Base-by-base conservation (phyloP, 2,329 filamentous ascomycete species). In the Pseudogymnoascus sp. region DNA sequence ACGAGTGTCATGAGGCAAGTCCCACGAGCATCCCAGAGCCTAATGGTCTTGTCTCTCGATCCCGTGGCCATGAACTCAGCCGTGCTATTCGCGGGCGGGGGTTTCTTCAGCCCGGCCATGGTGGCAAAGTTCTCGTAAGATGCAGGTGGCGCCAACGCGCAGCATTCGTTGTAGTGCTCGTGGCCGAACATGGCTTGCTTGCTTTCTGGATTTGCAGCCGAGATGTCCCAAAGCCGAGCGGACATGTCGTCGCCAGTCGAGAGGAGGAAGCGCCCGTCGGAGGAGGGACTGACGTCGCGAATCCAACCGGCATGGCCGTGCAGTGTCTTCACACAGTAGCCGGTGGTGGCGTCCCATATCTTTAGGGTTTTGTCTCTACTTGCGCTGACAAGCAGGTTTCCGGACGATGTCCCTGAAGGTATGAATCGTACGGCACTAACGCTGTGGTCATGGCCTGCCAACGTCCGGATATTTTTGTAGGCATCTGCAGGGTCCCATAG, bases 281-380 rank as follows among this genome's bases (percentile, higher is more conserved):
- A 80, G 1, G 90, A 94, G 0, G 91, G 90, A 16, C 81, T 83
- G 7, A 97, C 89, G 66, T 93, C 90, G 62, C 92, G 86, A n/a
- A 97, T 90, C 92, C 93, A 97, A 67, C 89, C 91, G 2, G 81
- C 81, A 69, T 97, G 92, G 1, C 92, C 91, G 30, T 85, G 82
- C 64, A 97, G 81, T n/a, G 92, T 96, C 73, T 90, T 91, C 43
- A 97, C 81, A 70, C 91, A 96, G 72, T 92, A 97, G 5, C 93
- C 92, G 0, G 91, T 97, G 28, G 89, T 91, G 25, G 93, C 89
- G 70, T 97, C 91, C 92, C 93, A 97, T 73, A 97, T 88, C 62
- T 88, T 83, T 59, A 97, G 77, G 2, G 89, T 89, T 72, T 88
- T 88, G 73, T 97, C 92, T 71, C 92, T 81, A 67, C 89, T 93